Percentiles rank a stretch among this genome's conserved stretches.
phyloP scores from a whole-genome alignment of 345 rosid genomes.

The Rhodomyrtus tomentosa region DNA sequence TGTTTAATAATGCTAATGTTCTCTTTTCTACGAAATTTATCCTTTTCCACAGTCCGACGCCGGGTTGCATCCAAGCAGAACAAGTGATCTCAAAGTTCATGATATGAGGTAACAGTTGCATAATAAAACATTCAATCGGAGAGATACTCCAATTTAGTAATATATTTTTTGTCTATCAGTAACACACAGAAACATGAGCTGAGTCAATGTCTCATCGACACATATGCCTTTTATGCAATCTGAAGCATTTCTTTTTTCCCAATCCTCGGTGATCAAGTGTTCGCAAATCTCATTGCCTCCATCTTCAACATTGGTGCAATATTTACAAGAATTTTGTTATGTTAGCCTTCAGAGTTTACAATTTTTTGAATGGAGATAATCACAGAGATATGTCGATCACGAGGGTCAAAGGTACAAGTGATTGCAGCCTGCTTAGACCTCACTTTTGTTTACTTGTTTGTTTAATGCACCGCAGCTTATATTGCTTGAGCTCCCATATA shows the following conservation, averaged over 20 bases:
- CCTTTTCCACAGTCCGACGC: constrained; percentile 67
- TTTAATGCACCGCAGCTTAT: background rate
- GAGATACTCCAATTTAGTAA: background rate
- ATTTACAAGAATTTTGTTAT: background rate
- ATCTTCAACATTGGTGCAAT: background rate
- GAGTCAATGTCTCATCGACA: background rate
- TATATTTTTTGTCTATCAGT: background rate
- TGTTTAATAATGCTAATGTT: constrained; percentile 87
- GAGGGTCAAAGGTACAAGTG: background rate
- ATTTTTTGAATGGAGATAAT: background rate
- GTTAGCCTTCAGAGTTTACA: background rate
- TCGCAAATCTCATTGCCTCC: background rate
- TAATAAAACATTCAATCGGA: background rate
- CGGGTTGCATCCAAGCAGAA: constrained; percentile 52
- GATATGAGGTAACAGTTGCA: background rate
- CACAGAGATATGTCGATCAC: background rate
- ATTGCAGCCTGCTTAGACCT: background rate
- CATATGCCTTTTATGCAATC: background rate
- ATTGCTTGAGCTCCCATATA: background rate
- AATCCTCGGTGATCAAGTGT: background rate
- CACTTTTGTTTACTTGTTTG: background rate
- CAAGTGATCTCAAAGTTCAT: constrained; percentile 13
- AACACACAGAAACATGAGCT: background rate
- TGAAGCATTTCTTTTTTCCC: background rate
- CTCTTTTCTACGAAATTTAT: constrained; percentile 82